Evolutionary conservation across 345 rosid species (phyloP).

Genomic region (Brassica juncea): DNA sequence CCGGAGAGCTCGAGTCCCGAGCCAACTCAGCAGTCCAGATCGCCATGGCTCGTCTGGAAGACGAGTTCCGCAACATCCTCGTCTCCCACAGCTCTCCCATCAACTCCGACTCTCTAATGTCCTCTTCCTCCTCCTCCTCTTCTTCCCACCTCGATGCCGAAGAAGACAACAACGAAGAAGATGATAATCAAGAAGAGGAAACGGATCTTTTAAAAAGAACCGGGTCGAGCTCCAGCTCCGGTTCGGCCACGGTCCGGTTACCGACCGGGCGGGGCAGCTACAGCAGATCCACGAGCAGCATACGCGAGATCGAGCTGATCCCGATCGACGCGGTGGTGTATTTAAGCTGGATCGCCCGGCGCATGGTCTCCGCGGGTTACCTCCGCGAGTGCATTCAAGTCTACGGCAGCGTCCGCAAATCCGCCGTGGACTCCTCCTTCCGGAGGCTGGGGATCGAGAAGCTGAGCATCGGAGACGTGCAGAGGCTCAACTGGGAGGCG

Average conservation of each 20-base stretch:
- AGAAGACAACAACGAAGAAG: conserved; percentile 43
- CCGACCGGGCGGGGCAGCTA: conserved; percentile 41
- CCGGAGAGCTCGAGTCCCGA: conserved; percentile 44
- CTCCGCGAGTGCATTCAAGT: conserved; percentile 90
- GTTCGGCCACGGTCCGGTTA: conserved; percentile 21
- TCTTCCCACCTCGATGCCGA: conserved; percentile 38
- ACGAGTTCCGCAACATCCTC: conserved; percentile 87
- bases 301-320: conserved; percentile 83
- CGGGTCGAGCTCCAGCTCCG: conserved; percentile 31
- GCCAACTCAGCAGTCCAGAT: conserved; percentile 76
- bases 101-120: conserved; percentile 57
- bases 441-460: conserved; percentile 78
- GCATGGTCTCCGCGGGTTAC: conserved; percentile 81
- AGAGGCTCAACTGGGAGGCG: conserved; percentile 81
- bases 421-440: conserved; percentile 77
- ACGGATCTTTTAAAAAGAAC: conserved; percentile 38
- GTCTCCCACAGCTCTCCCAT: conserved; percentile 61
- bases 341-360: conserved; percentile 67
- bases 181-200: conserved; percentile 36
- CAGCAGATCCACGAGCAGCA: conserved; percentile 80
- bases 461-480: conserved; percentile 88
- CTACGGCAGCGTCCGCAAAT: conserved; percentile 83
- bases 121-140: conserved; percentile 45
- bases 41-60: conserved; percentile 98
- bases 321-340: conserved; percentile 67